Base-by-base conservation (phyloP, 192 early-diverging fungal species). In the Coemansia reversa region DNA sequence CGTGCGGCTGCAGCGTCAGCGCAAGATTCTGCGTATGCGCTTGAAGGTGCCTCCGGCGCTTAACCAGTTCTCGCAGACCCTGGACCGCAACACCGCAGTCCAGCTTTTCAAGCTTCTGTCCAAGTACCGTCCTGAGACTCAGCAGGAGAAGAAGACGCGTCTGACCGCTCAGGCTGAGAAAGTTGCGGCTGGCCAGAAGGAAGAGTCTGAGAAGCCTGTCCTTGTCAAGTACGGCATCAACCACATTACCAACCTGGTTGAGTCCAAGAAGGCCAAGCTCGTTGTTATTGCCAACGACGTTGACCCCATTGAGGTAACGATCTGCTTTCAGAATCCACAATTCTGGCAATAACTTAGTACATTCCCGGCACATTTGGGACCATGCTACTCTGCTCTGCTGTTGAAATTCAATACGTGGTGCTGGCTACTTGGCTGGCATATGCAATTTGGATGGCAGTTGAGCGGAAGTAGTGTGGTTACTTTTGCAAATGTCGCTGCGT, bases 61-160 rank as follows among this genome's bases (percentile, higher is more conserved):
- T 88, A 96, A 98, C 92, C 97, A 99, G 88, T 99, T 99, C 91
- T 90, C 93, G 75, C 89, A 95, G 84, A 89, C 90, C 58, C 83
- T 96, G 67, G 97, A 99, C 89, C 94, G 94, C 89, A 98, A 96
- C 91, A 96, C 93, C 72, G 96, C 97, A 73, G 92, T 91, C 71
- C 90, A 96, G 86, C 85, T 96, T 72, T 98, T 99, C 93, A 95
- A 94, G 87, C 91, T 99, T 74, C 84, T 91, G 60, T 82, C 92
- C 92, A 99, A 99, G 93, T 98, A 98, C 93, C 94, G 95, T 76
- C 95, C 97, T 60, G 97, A 99, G 88, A 93, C 93, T 84, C 90
- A 90, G 84, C 76, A 86, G 67, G 93, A 99, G 85, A 99, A 99
- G 92, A 92, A 91, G 85, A 73, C 86, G 58, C 97, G 97, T 85